phyloP scores from a whole-genome alignment of 2,329 filamentous ascomycete genomes.

The Nannizziopsis arthrosporioides region DNA sequence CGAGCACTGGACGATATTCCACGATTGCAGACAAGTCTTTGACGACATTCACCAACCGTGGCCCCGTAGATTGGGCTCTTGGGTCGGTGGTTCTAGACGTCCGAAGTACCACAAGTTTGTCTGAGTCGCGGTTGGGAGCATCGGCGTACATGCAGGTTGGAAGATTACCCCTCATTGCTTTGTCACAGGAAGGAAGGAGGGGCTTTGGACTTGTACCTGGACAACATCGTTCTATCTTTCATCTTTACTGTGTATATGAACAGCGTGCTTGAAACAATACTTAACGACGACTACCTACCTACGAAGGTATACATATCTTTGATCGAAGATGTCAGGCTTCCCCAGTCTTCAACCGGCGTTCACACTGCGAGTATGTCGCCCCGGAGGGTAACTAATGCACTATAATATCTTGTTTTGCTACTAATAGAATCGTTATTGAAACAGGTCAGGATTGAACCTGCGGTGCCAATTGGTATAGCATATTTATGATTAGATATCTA shows the following conservation, averaged over 20 bases:
- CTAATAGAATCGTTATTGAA: not conserved
- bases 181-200: not conserved
- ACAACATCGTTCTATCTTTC: too few species aligned
- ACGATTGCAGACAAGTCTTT: too few species aligned
- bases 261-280: too few species aligned
- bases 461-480: slow-evolving; percentile 24
- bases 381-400: not conserved
- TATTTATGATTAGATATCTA: slow-evolving; percentile 1
- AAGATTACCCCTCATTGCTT: not conserved
- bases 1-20: too few species aligned
- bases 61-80: too few species aligned
- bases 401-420: not conserved
- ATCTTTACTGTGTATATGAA: too few species aligned
- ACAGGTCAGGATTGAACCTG: slow-evolving; percentile 25
- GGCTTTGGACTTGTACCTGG: not conserved
- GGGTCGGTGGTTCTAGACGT: too few species aligned
- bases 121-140: too few species aligned
- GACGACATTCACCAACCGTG: too few species aligned
- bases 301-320: not conserved
- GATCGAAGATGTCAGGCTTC: slow-evolving; percentile 27
- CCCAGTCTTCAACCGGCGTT: slow-evolving; percentile 33
- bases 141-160: not conserved
- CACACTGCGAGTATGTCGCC: slow-evolving; percentile 25
- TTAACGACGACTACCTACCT: not conserved
- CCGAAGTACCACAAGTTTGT: too few species aligned